Base-by-base conservation (phyloP, 331 rosid genomes). In the Acacia pycnantha region DNA sequence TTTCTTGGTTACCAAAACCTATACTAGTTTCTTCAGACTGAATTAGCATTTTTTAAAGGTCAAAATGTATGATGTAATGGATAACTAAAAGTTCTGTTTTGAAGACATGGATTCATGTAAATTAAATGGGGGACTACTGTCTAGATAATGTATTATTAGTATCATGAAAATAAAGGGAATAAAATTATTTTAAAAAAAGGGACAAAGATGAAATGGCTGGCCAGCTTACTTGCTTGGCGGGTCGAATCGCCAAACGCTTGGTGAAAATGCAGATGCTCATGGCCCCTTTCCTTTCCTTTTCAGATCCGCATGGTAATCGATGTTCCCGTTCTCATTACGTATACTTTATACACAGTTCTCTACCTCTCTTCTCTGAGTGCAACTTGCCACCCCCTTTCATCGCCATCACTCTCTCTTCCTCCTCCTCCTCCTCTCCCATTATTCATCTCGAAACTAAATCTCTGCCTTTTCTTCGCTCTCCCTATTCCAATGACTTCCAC, bases 401-500 rank as follows among this genome's bases (percentile, higher is more conserved):
- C 43, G 9, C 70, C 51, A 40, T 37, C 81, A 9, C 68, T 31
- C 81, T 44, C 21, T 58, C 10, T 35, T 35, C 4, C 3, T 58
- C 53, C 22, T 10, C 53, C 22, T 10, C 14, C 19, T 15, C 43
- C 24, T 77, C 54, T 35, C 24, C 2, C 41, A 29, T 8, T 66
- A 24, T 58, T 26, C 24, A 24, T 43, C 24, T 26, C 16, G 15
- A 56, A 40, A 76, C 16, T 13, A 24, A 61, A 44, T 18, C 81
- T 43, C 76, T n/a, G 50, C 67, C 12, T 24, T 76, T 37, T 27
- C 31, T 82, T 22, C 31, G 1, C 37, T 66, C 12, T 66, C 5
- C 53, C 0, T n/a, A 27, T 40, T 50, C 15, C 85, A 41, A 94
- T 94, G 97, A 84, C 94, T 82, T 82, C 92, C 41, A 31, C 83